These are phyloP conservation scores for Verticillium albo-atrum DNA, from an alignment of 2,329 filamentous ascomycete genomes.

Conservation along the genomic window DNA sequence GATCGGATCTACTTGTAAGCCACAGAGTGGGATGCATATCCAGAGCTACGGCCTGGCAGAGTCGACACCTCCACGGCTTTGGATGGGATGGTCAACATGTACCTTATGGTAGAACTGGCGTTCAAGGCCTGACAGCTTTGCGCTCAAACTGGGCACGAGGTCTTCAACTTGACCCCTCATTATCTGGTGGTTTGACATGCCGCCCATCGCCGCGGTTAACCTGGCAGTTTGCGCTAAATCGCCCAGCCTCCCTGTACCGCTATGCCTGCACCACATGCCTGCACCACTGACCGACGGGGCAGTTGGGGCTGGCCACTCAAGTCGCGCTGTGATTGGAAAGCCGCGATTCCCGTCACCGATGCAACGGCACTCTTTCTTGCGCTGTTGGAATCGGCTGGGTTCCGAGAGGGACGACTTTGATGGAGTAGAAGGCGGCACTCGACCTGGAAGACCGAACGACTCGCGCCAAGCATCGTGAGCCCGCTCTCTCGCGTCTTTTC, in stretches of 20 bases:
- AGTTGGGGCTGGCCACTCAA: background rate
- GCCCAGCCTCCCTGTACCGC: background rate
- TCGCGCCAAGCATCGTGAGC: background rate
- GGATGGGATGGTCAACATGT: too few species aligned
- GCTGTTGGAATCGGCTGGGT: background rate
- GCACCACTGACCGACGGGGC: background rate
- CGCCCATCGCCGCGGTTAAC: background rate
- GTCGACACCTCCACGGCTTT: too few species aligned
- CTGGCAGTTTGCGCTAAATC: background rate
- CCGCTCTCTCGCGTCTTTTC: background rate
- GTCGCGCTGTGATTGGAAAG: background rate
- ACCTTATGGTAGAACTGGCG: too few species aligned
- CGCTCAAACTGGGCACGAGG: too few species aligned
- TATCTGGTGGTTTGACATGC: background rate
- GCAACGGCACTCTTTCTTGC: background rate
- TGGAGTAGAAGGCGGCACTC: background rate
- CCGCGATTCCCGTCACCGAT: background rate
- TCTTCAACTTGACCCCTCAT: background rate
- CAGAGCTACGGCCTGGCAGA: too few species aligned
- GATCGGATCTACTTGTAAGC: too few species aligned
- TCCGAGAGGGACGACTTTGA: background rate
- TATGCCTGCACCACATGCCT: background rate
- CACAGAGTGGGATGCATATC: too few species aligned
- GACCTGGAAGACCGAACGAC: background rate
- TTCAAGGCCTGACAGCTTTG: too few species aligned